Evolutionary conservation across 164 flowering plant species (phyloP), one percentile per base, ranked within the genome.

Genomic region (Paratinospora sagittata): DNA sequence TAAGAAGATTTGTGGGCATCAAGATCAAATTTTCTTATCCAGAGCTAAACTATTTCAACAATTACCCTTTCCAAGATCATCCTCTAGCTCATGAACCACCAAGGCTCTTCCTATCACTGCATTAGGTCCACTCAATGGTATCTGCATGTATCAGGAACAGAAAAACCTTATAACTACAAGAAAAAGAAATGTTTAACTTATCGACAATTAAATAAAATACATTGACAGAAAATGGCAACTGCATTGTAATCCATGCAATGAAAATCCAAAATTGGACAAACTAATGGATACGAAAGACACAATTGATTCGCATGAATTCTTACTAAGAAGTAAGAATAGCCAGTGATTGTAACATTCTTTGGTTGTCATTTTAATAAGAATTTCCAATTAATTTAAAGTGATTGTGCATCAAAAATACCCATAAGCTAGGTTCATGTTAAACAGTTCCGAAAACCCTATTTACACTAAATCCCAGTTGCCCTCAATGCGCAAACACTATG

Each of bases 61-160:
- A 3, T 58, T 85, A 94, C 98, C 98, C 82, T 94, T 94, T 84
- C 98, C 98, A 71, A 94, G 97, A 72, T 94, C 98, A 85, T 91
- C 98, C 81, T 73, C 90, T 65, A 94, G 96, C 75, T 92, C 98
- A 80, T 92, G 98, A 78, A 94, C 98, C 65, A 92, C 97, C 14
- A 92, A 67, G 61, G 98, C 97, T 84, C 98, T 88, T 74, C 97
- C 98, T 82, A 93, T 65, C 8, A 93, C 92, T 36, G 97, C 68
- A 73, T 90, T 81, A 36, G 97, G 92, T 55, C 98, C 98, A 83
- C 66, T 81, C 39, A 92, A 55, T 69, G 98, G 95, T 69, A 92
- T 92, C 97, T 91, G 79, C 83, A 85, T 39, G 76, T 55, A 67
- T 72, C 21, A 67, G 45, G 17, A 71, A 60, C 7, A 41, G 4